phyloP scores from a whole-genome alignment of 1,284 basidiomycete genomes.

The Leucocoprinus gongylophorus region DNA sequence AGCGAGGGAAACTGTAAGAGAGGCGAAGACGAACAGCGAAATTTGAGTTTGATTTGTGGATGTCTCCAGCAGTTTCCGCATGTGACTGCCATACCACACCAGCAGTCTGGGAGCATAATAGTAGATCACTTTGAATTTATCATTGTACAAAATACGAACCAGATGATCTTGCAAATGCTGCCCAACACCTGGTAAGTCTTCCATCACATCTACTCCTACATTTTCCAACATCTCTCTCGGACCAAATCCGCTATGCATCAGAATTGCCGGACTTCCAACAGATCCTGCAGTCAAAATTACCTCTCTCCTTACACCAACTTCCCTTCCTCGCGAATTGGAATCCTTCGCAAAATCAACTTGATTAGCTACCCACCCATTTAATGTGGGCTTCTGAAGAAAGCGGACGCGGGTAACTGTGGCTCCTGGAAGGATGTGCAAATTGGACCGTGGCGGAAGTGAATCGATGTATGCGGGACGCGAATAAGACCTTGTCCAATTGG shows the following conservation, averaged over 20 bases:
- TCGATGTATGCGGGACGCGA: conserved; percentile 54
- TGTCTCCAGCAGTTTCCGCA: conserved; percentile 39
- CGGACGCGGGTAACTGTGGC: conserved; percentile 28
- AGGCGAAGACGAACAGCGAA: conserved; percentile 23
- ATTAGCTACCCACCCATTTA: conserved; percentile 14
- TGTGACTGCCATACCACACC: conserved; percentile 43
- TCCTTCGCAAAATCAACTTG: conserved; percentile 19
- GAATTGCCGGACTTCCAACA: conserved; percentile 58
- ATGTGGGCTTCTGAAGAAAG: conserved; percentile 14
- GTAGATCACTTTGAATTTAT: not conserved
- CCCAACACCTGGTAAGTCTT: conserved; percentile 67
- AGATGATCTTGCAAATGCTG: conserved; percentile 72
- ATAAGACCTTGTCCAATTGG: conserved; percentile 33
- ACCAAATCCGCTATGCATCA: conserved; percentile 70
- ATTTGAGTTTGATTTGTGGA: conserved; percentile 29
- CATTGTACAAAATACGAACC: conserved; percentile 24
- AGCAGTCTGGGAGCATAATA: conserved; percentile 33
- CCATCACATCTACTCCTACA: conserved; percentile 41
- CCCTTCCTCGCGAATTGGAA: conserved; percentile 12
- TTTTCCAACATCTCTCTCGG: conserved; percentile 47
- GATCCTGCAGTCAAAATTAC: conserved; percentile 59
- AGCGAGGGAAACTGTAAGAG: conserved; percentile 17
- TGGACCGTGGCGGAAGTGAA: conserved; percentile 30
- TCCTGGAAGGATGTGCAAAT: conserved; percentile 29
- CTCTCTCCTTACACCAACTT: conserved; percentile 44